Conservation (phyloP, 495 filamentous ascomycete genomes). For the Daldinia concentrica region DNA sequence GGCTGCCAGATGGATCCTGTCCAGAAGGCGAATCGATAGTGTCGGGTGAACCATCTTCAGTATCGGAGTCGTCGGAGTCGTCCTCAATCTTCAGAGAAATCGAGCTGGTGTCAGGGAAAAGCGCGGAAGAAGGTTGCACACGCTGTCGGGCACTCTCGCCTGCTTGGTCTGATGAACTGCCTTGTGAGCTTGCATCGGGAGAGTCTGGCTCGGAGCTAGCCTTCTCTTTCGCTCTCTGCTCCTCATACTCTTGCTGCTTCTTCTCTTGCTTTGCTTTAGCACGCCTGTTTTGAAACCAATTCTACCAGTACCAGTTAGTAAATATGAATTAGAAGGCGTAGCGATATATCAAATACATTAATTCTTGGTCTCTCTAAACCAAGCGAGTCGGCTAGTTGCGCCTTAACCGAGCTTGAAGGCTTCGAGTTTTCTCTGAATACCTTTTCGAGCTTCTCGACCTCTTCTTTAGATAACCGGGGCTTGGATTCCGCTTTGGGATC, state of each 20-base stretch:
- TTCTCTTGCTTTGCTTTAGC: slow-evolving; percentile 83
- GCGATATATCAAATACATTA: slow-evolving; percentile 65
- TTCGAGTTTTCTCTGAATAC: slow-evolving; percentile 81
- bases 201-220: slow-evolving; percentile 50
- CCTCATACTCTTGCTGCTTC: slow-evolving; percentile 72
- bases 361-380: slow-evolving; percentile 78
- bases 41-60: slow-evolving; percentile 21
- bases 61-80: slow-evolving; percentile 39
- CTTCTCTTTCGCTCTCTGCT: slow-evolving; percentile 64
- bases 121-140: slow-evolving; percentile 50
- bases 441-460: slow-evolving; percentile 78
- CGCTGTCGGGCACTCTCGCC: slow-evolving; percentile 47
- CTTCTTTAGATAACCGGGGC: slow-evolving; percentile 81
- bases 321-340: slow-evolving; percentile 4
- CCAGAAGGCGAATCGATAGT: slow-evolving; percentile 15
- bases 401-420: slow-evolving; percentile 79
- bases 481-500: slow-evolving; percentile 61
- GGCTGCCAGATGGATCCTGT: slow-evolving; percentile 9
- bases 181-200: slow-evolving; percentile 43
- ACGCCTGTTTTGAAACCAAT: slow-evolving; percentile 92
- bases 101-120: slow-evolving; percentile 44
- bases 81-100: slow-evolving; percentile 22
- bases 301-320: slow-evolving; percentile 62
- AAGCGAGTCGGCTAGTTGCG: slow-evolving; percentile 74
- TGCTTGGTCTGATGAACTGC: slow-evolving; percentile 42